These are phyloP conservation scores for Acanthamoeba castellanii DNA, from an alignment of 208 protist species.

Conservation along the genomic window DNA sequence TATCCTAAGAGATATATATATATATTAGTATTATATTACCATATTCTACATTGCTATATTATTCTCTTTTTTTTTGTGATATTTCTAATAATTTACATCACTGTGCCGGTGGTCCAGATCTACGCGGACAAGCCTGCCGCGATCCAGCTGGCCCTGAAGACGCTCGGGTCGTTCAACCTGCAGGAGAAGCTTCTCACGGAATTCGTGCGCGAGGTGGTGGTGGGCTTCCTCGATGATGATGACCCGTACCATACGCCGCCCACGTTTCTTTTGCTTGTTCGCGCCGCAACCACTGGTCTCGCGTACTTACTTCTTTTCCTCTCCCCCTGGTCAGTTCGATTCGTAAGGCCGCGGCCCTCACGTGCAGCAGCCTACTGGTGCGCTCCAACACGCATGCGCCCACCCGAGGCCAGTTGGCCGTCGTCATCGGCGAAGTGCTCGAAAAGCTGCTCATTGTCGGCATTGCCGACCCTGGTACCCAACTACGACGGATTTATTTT, in stretches of 20 bases:
- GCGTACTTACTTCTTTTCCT: not conserved
- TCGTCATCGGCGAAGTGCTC: constrained; percentile 87
- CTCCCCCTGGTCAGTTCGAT: constrained; percentile 76
- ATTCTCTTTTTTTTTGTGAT: too few relatives aligned
- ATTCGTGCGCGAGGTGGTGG: constrained; percentile 87
- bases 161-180: constrained; percentile 91
- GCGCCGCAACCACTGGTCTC: too few relatives aligned
- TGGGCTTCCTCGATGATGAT: constrained; percentile 87
- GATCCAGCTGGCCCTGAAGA: constrained; percentile 86
- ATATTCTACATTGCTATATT: too few relatives aligned
- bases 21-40: too few relatives aligned
- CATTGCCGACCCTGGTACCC: constrained; percentile 89
- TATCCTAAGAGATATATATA: too few relatives aligned
- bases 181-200: constrained; percentile 84
- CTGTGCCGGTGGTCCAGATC: too few relatives aligned
- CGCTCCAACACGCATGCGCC: constrained; percentile 26
- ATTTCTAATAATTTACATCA: too few relatives aligned
- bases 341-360: constrained; percentile 85
- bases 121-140: constrained; percentile 4
- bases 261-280: too few relatives aligned
- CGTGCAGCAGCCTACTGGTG: constrained; percentile 84
- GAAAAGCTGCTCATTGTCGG: constrained; percentile 91
- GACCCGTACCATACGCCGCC: constrained; percentile 23
- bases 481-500: too few relatives aligned
- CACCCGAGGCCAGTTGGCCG: constrained; percentile 43